Evolutionary conservation across 768 basidiomycete species (phyloP), one percentile per base, ranked within the genome.

Genomic region (Boletus edulis): DNA sequence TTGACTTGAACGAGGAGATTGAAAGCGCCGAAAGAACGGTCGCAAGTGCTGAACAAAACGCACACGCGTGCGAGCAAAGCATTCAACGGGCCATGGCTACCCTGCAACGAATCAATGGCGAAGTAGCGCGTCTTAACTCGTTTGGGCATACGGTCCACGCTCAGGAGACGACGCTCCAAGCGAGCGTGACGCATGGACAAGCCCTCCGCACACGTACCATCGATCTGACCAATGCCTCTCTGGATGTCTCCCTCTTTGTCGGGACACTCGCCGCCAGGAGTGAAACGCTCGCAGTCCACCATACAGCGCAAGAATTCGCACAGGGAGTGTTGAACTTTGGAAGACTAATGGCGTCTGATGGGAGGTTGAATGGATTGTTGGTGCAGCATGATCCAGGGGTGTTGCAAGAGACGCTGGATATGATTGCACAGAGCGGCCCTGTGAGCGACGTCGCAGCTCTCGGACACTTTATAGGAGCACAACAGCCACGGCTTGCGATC

Each of bases 1-100:
- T 61, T 20, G 55, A 62, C 46, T 17, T 61, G 42, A 62, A 61
- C 31, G 51, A 57, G 40, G 60, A 61, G 14, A 57, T 62, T 10
- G 51, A 50, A 11, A 15, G 11, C 2, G 48, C 59, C 2, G 49
- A 51, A 27, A 49, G 60, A 32, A 57, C 38, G 15, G n/a, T 62
- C 37, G 31, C 55, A 3, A 51, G 38, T 10, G 59, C 60, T 4
- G 22, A 42, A 42, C 31, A n/a, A n/a, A 57, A 53, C 24, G 45
- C n/a, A 29, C 32, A 17, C 8, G 20, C 17, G 1, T 57, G 59
- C 29, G 32, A 52, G 31, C 34, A 61, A 22, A 61, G 55, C 38
- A 44, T 62, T 15, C 59, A 42, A 11, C 60, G 38, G 1, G 59
- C 60, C 5, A 1, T 48, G 13, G 39, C 22, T 12, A 51, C 51